These are phyloP conservation scores for Saksenaea oblongispora DNA, from an alignment of 371 early-diverging fungal genomes.

Conservation along the genomic window DNA sequence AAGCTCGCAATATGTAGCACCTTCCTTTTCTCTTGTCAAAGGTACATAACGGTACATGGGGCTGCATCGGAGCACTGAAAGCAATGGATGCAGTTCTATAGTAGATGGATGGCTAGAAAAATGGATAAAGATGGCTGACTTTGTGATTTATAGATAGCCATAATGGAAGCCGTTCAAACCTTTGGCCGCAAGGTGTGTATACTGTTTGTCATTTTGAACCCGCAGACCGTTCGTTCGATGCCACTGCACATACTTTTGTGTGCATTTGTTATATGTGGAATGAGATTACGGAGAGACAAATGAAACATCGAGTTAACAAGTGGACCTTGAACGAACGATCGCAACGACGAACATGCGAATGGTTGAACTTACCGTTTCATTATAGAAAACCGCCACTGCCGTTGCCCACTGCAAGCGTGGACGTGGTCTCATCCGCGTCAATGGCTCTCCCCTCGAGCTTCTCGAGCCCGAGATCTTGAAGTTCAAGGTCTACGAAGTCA, in stretches of 20 bases:
- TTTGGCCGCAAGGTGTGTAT: slow-evolving; percentile 42
- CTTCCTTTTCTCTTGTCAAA: slow-evolving; percentile 5
- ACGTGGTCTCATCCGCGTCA: slow-evolving; percentile 92
- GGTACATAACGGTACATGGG: not conserved
- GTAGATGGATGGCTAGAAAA: not conserved
- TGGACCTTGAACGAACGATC: not conserved
- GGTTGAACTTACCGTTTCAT: not conserved
- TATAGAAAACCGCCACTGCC: slow-evolving; percentile 97
- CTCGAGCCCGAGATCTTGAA: slow-evolving; percentile 93
- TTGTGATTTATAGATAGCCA: slow-evolving; percentile 5
- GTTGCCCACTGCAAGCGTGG: slow-evolving; percentile 97
- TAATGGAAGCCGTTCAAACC: slow-evolving; percentile 40
- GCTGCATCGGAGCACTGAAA: not conserved
- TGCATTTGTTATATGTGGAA: too few relatives aligned
- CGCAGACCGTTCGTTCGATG: not conserved
- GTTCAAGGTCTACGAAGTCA: slow-evolving; percentile 97
- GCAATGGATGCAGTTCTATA: not conserved
- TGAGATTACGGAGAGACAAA: not conserved
- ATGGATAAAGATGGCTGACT: not conserved
- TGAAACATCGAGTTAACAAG: not conserved
- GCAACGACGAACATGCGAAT: not conserved
- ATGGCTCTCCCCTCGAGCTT: slow-evolving; percentile 95
- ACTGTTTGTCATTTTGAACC: not conserved
- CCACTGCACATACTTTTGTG: not conserved
- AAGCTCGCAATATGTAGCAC: slow-evolving; percentile 3